Base-by-base conservation (phyloP, 225 moss, liverwort and hornwort species). In the Lunularia cruciata region DNA sequence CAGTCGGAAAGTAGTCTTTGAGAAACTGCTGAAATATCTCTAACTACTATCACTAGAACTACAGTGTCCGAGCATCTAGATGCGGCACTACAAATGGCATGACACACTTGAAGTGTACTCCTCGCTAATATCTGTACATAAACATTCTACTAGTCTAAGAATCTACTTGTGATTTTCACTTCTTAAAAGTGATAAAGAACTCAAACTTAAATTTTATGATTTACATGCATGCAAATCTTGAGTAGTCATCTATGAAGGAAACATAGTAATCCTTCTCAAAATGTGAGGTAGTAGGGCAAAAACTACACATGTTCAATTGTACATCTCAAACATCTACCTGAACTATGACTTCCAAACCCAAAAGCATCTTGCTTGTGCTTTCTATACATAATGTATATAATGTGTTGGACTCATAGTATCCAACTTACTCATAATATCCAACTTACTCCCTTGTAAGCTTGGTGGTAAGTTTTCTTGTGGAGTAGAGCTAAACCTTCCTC, bases 81-180 rank as follows among this genome's bases (percentile, higher is more conserved):
- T n/a, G n/a, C n/a, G n/a, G n/a, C n/a, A n/a, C n/a, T n/a, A n/a
- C n/a, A n/a, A n/a, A n/a, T n/a, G n/a, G n/a, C n/a, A n/a, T n/a
- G n/a, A n/a, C n/a, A n/a, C n/a, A n/a, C n/a, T n/a, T n/a, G n/a
- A n/a, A 48, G 20, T 47, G 43, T 47, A 72, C 72, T 72, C 72
- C 3, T 62, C 72, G 16, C 72, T 62, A 43, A 58, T 68, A 26
- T 75, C 75, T 4, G 75, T 47, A 3, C 75, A 0, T n/a, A 75
- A 16, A 22, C 13, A 15, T 51, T 62, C 18, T 6, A 0, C 35
- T 40, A 8, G 46, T 46, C 13, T 75, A 58, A 2, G 30, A 46
- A 27, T 75, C 67, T 14, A 68, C 75, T 27, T 32, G 32, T 25
- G 59, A 6, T n/a, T 57, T 40, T n/a, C n/a, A n/a, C n/a, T n/a